Evolutionary conservation across 2,329 filamentous ascomycete species (phyloP).

Genomic region (Bipolaris gigantea): DNA sequence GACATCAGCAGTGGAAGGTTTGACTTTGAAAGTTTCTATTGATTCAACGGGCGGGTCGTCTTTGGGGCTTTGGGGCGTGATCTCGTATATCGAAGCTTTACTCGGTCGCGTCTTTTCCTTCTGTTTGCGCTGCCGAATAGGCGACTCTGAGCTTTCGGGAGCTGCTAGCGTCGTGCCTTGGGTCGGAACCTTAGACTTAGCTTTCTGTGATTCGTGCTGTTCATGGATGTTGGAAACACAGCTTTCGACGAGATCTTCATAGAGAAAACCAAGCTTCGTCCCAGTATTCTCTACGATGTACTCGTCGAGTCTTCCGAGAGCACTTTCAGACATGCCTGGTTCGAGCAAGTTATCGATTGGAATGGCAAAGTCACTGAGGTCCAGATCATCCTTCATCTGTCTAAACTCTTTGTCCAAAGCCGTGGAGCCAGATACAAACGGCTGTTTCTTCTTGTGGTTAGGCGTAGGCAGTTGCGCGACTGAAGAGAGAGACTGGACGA

Average conservation of each 20-base stretch:
- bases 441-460: slow-evolving; percentile 46
- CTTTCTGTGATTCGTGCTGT: background rate
- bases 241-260: background rate
- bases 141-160: background rate
- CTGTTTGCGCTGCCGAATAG: background rate
- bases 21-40: slow-evolving; percentile 43
- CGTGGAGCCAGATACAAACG: slow-evolving; percentile 41
- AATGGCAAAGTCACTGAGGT: slow-evolving; percentile 40
- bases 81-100: background rate
- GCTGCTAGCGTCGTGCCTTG: background rate
- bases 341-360: slow-evolving; percentile 51
- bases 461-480: slow-evolving; percentile 43
- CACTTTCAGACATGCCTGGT: slow-evolving; percentile 43
- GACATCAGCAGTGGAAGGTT: slow-evolving; percentile 41
- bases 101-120: slow-evolving; percentile 3
- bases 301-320: slow-evolving; percentile 43
- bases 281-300: slow-evolving; percentile 44
- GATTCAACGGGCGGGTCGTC: background rate
- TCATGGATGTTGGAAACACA: background rate
- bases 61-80: background rate
- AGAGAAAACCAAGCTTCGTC: slow-evolving; percentile 4
- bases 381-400: slow-evolving; percentile 32
- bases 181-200: background rate
- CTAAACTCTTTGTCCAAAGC: slow-evolving; percentile 47
- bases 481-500: slow-evolving; percentile 47